Conservation (phyloP, 1,284 basidiomycete genomes). For the Leccinum solheimii region DNA sequence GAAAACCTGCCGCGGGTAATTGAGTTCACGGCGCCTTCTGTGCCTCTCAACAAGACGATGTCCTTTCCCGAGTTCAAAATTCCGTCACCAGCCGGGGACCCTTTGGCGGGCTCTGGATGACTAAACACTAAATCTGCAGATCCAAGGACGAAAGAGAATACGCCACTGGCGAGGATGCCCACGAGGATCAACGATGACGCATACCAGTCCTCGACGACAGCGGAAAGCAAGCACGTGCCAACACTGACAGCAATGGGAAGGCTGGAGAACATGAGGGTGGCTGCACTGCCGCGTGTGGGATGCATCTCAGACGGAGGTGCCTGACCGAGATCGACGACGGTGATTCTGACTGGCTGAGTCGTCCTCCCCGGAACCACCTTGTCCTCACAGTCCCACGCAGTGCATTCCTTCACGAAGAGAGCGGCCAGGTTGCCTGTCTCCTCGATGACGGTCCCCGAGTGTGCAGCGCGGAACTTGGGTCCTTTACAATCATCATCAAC, state of each 20-base stretch:
- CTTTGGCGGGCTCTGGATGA: slow-evolving; percentile 25
- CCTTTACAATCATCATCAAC: slow-evolving; percentile 16
- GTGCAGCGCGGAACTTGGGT: slow-evolving; percentile 18
- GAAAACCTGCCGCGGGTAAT: slow-evolving; percentile 27
- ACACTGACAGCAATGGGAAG: slow-evolving; percentile 25
- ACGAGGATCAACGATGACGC: slow-evolving; percentile 30
- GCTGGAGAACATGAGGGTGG: slow-evolving; percentile 5
- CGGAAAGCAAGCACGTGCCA: slow-evolving; percentile 12
- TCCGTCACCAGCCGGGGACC: slow-evolving; percentile 28
- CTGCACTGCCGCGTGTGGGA: not conserved
- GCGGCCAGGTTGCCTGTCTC: slow-evolving; percentile 18
- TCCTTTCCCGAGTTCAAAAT: slow-evolving; percentile 18
- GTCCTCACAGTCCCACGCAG: not conserved
- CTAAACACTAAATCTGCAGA: slow-evolving; percentile 25
- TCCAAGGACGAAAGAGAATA: slow-evolving; percentile 30
- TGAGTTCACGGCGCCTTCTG: slow-evolving; percentile 5
- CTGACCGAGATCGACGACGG: slow-evolving; percentile 17
- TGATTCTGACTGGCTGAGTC: slow-evolving; percentile 13
- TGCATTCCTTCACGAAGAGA: slow-evolving; percentile 18
- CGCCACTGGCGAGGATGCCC: slow-evolving; percentile 32
- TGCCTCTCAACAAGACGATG: slow-evolving; percentile 14
- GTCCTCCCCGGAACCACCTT: slow-evolving; percentile 5
- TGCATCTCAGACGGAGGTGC: slow-evolving; percentile 7
- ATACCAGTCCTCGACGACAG: slow-evolving; percentile 22
- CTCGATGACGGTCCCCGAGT: slow-evolving; percentile 24